Base-by-base conservation (phyloP, 1,139 yeast species). In the Saccharomyces hybrid region DNA sequence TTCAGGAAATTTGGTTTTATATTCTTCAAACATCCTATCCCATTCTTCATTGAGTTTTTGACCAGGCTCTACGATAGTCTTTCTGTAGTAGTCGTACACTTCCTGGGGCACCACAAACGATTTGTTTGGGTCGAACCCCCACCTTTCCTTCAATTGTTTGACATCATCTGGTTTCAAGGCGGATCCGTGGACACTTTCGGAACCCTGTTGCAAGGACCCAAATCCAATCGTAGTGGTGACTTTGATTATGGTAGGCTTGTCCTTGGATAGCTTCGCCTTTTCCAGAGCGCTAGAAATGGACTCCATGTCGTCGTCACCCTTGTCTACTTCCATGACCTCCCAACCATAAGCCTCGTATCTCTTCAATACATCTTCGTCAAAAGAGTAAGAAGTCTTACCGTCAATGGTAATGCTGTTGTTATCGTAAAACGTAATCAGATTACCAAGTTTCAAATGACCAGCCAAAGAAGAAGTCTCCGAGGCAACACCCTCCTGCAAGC, bases 401-500 rank as follows among this genome's bases (percentile, higher is more conserved):
- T 93, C 99, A 73, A 93, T 93, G 68, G 98, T 86, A 78, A 93
- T 91, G 73, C 84, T 85, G 85, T 93, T 93, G 78, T 90, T 97
- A 72, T 93, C 99, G 84, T 93, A 93, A 77, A 93, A 84, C 57
- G 95, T 89, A 74, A 93, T 89, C 78, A 93, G 82, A 79, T 91
- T 91, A 73, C 90, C 89, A 73, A 93, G 85, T 78, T 89, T 81
- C 74, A 93, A 80, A 78, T 93, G 99, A 70, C 99, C 99, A 62
- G 99, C 99, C 60, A 91, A 78, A 47, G 99, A 93, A 66, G 82
- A 80, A 55, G 97, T 95, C 79, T 93, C 99, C 58, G 95, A 82
- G 57, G 97, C 82, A 61, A 93, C 89, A 81, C 99, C 99, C 79
- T 93, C 99, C 93, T 86, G 87, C 80, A 93, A 81, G 79, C 99